Evolutionary conservation across 2,329 filamentous ascomycete genomes (phyloP), one percentile per base, ranked within the genome.

Genomic region (Dothidotthia symphoricarpi): DNA sequence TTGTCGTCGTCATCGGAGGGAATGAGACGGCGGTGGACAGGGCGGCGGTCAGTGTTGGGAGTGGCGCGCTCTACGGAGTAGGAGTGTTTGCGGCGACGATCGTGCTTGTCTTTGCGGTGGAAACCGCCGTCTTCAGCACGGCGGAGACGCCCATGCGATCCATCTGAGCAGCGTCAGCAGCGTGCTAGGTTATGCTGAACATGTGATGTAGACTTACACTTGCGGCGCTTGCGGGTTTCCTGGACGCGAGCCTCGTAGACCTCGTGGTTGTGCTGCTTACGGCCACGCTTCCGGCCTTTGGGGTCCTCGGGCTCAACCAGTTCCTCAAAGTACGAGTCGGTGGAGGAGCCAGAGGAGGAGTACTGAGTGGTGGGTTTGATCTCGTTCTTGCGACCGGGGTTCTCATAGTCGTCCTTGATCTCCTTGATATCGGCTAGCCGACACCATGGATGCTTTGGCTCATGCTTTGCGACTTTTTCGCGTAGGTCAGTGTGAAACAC

Each of bases 261-360:
- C 35, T 62, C 59, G 19, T 59, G 51, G 16, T 44, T 45, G n/a
- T 45, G 34, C 22, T 13, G n/a, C n/a, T 41, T 41, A 15, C 41
- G 47, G 16, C 42, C 41, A 22, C 47, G 41, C 47, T 55, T 61
- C 25, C 16, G 31, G 12, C 51, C 53, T 28, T 38, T 53, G 1
- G 47, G 51, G 3, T 51, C 13, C 2, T 59, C 53, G 12, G 49
- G 53, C 37, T 60, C 59, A 6, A 56, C 53, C 9, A 62, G 41
- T 31, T 63, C 58, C 26, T 63, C 54, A 8, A 62, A 43, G 27
- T 57, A 63, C 6, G 55, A 61, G 28, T 63, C 59, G 9, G 49
- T 43, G 2, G 55, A 58, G 7, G 56, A 54, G 4, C 43, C 44
- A 6, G 47, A 47, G 7, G 50, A 49, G 9, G 42, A 47, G 5